Conservation (phyloP, 768 basidiomycete species). For the Porpolomopsis calyptriformis region DNA sequence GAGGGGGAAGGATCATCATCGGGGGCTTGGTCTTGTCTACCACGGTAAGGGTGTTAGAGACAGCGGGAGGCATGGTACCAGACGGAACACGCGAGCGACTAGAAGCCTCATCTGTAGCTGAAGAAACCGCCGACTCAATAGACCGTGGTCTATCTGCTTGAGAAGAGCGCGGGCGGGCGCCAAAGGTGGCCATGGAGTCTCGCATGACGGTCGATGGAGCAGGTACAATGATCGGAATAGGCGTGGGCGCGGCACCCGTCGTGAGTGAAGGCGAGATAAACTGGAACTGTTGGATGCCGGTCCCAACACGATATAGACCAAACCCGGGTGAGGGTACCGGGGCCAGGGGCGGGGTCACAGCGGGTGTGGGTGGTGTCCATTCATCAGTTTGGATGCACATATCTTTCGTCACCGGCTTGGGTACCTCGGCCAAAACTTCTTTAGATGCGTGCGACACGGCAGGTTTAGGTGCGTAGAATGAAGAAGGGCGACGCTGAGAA, state of each 20-base stretch:
- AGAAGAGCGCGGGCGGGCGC: slow-evolving; percentile 38
- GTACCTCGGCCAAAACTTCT: slow-evolving; percentile 17
- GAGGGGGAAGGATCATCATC: slow-evolving; percentile 75
- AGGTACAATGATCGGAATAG: slow-evolving; percentile 26
- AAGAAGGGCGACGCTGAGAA: slow-evolving; percentile 24
- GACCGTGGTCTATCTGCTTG: slow-evolving; percentile 58
- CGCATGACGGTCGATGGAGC: slow-evolving; percentile 30
- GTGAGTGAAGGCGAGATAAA: slow-evolving; percentile 51
- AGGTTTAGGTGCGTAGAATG: slow-evolving; percentile 22
- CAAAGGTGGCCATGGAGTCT: slow-evolving; percentile 42
- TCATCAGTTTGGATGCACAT: slow-evolving; percentile 75
- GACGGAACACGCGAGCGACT: slow-evolving; percentile 54
- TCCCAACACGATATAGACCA: slow-evolving; percentile 47
- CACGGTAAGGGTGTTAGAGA: slow-evolving; percentile 22
- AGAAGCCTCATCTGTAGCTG: slow-evolving; percentile 30
- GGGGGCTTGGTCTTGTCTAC: slow-evolving; percentile 78
- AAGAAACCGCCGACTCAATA: slow-evolving; percentile 58
- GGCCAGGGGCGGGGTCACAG: slow-evolving; percentile 15
- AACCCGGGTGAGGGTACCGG: slow-evolving; percentile 16
- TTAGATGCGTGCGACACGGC: slow-evolving; percentile 41
- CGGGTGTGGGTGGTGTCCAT: slow-evolving; percentile 39
- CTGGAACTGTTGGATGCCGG: slow-evolving; percentile 42
- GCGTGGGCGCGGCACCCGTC: slow-evolving; percentile 23
- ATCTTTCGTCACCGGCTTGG: slow-evolving; percentile 60
- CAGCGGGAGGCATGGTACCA: slow-evolving; percentile 16